phyloP scores from a whole-genome alignment of 2,329 filamentous ascomycete species.

The Monilinia polystroma region DNA sequence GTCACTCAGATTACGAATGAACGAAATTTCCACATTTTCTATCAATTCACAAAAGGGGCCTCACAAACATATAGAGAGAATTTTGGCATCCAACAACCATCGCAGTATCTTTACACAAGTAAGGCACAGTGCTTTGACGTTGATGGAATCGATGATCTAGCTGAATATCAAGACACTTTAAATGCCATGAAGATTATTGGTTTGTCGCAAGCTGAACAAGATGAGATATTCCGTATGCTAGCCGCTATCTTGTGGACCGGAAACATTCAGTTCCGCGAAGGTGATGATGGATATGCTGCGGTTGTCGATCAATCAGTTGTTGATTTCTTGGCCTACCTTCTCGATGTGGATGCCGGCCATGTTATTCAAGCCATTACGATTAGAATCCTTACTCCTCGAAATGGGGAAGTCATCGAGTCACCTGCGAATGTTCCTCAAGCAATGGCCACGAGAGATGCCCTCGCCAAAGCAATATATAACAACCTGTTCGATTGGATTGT shows the following conservation, averaged over 20 bases:
- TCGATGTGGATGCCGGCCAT: conserved; percentile 79
- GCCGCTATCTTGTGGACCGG: conserved; percentile 90
- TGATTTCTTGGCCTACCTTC: conserved; percentile 88
- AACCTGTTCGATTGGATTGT: conserved; percentile 99
- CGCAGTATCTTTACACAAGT: conserved; percentile 92
- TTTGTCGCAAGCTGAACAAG: conserved; percentile 81
- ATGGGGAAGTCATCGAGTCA: conserved; percentile 65
- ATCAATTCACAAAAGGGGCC: conserved; percentile 95
- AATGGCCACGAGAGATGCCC: conserved; percentile 79
- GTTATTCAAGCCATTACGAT: conserved; percentile 87
- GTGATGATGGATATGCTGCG: conserved; percentile 82
- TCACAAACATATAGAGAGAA: conserved; percentile 80
- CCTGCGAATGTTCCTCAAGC: conserved; percentile 89
- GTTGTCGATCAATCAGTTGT: conserved; percentile 88
- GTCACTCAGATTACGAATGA: conserved; percentile 94
- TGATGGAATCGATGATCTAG: conserved; percentile 85
- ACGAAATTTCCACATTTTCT: conserved; percentile 99
- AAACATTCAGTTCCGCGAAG: conserved; percentile 87
- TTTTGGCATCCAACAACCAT: conserved; percentile 89
- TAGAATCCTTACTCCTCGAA: conserved; percentile 72
- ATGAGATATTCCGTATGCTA: conserved; percentile 95
- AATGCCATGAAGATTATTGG: conserved; percentile 96
- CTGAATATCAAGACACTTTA: conserved; percentile 85
- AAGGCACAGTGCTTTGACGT: conserved; percentile 94
- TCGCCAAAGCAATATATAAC: conserved; percentile 94